phyloP scores from a whole-genome alignment of 345 rosid genomes.

The Eucalyptus globulus region DNA sequence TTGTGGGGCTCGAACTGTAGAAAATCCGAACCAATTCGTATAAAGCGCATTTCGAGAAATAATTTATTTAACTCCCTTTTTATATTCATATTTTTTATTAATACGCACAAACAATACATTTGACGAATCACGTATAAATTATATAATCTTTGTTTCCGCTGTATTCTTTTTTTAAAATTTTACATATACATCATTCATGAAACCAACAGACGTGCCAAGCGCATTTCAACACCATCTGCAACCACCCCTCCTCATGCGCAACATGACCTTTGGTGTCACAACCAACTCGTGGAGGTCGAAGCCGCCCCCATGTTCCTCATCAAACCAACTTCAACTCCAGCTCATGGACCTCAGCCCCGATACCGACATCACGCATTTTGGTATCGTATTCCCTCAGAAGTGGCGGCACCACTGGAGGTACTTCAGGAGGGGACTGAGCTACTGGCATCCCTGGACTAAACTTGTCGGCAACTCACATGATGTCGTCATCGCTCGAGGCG shows the following conservation, averaged over 20 bases:
- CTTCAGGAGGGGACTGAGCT: not conserved
- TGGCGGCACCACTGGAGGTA: not conserved
- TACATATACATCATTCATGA: too few relatives aligned
- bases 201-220: too few relatives aligned
- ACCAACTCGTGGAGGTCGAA: slow-evolving; percentile 4
- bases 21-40: too few relatives aligned
- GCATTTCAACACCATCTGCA: not conserved
- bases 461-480: not conserved
- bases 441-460: not conserved
- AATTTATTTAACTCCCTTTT: too few relatives aligned
- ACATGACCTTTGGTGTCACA: not conserved
- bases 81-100: too few relatives aligned
- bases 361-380: not conserved
- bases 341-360: not conserved
- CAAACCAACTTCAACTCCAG: slow-evolving; percentile 5
- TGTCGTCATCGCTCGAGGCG: not conserved
- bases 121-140: too few relatives aligned
- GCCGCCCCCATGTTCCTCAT: not conserved
- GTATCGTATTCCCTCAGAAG: not conserved
- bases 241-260: not conserved
- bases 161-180: too few relatives aligned
- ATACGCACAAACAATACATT: too few relatives aligned
- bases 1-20: too few relatives aligned
- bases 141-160: too few relatives aligned
- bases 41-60: too few relatives aligned